Conservation (phyloP, 2,329 filamentous ascomycete genomes). For the Celoporthe dispersa region DNA sequence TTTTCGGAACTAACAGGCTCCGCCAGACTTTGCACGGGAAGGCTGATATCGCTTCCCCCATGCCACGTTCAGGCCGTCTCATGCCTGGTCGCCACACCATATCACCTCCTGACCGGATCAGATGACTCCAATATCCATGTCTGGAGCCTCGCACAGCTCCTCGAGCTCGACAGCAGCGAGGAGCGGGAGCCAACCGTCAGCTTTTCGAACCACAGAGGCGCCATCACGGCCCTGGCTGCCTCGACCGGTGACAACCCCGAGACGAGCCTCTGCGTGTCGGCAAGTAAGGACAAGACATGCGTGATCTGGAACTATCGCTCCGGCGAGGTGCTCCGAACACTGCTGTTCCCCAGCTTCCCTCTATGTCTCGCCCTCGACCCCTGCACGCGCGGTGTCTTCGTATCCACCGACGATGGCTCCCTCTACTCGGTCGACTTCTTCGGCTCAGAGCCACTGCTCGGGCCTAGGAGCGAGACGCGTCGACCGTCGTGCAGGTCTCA, state of each 20-base stretch:
- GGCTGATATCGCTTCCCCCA: constrained; percentile 75
- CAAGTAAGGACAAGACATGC: constrained; percentile 84
- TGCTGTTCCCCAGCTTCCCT: constrained; percentile 76
- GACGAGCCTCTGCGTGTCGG: constrained; percentile 82
- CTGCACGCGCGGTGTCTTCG: constrained; percentile 80
- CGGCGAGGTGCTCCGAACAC: constrained; percentile 76
- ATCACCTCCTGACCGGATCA: constrained; percentile 77
- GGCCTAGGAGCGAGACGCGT: constrained; percentile 56
- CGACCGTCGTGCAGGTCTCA: constrained; percentile 60
- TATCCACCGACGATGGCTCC: constrained; percentile 78
- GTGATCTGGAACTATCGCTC: constrained; percentile 92
- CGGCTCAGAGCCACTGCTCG: constrained; percentile 59
- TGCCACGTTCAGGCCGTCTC: constrained; percentile 83
- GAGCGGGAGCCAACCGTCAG: constrained; percentile 74
- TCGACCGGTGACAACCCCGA: constrained; percentile 70
- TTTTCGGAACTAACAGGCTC: neutral
- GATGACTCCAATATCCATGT: constrained; percentile 90
- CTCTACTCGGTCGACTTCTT: constrained; percentile 80
- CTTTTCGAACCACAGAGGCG: constrained; percentile 77
- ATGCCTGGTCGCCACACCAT: constrained; percentile 71
- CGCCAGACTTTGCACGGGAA: constrained; percentile 70
- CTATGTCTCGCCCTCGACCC: constrained; percentile 78
- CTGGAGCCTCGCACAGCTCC: constrained; percentile 80
- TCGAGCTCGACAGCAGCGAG: constrained; percentile 60
- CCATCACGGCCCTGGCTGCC: constrained; percentile 66